Conservation (phyloP, 192 early-diverging fungal species). For the Borealophlyctis nickersoniae region DNA sequence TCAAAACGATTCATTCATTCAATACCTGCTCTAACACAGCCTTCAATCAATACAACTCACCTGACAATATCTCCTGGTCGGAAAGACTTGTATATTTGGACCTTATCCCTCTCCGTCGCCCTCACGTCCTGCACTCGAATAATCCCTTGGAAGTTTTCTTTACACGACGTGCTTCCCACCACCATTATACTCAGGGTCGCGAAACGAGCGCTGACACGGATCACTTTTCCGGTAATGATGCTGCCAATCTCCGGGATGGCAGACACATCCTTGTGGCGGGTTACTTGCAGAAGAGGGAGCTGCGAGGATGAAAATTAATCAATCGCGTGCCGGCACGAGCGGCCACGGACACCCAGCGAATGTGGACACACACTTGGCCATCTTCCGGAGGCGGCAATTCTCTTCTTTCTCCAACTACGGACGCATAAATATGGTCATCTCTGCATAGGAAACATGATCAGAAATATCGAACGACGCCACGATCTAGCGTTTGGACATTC, state of each 20-base stretch:
- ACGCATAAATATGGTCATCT: slow-evolving; percentile 33
- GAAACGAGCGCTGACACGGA: slow-evolving; percentile 82
- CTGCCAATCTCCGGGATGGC: slow-evolving; percentile 55
- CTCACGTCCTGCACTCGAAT: slow-evolving; percentile 91
- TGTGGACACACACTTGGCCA: slow-evolving; percentile 10
- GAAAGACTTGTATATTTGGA: slow-evolving; percentile 87
- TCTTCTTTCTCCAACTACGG: slow-evolving; percentile 26
- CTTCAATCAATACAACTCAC: slow-evolving; percentile 58
- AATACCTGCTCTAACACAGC: background rate
- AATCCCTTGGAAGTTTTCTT: slow-evolving; percentile 72
- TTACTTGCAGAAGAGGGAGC: slow-evolving; percentile 16
- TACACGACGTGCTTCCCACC: slow-evolving; percentile 66
- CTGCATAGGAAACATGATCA: slow-evolving; percentile 9
- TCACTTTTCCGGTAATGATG: slow-evolving; percentile 77
- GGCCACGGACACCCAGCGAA: background rate
- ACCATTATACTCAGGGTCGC: slow-evolving; percentile 91
- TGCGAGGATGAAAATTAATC: background rate
- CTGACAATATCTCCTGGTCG: slow-evolving; percentile 89
- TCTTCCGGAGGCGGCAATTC: background rate
- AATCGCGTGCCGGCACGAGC: slow-evolving; percentile 2
- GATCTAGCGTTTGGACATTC: background rate
- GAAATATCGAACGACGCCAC: background rate
- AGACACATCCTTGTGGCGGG: slow-evolving; percentile 31
- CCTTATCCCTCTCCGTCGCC: slow-evolving; percentile 90
- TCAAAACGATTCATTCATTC: slow-evolving; percentile 1